phyloP scores from a whole-genome alignment of 805 yeast genomes.

The Debaryomyces prosopidis region DNA sequence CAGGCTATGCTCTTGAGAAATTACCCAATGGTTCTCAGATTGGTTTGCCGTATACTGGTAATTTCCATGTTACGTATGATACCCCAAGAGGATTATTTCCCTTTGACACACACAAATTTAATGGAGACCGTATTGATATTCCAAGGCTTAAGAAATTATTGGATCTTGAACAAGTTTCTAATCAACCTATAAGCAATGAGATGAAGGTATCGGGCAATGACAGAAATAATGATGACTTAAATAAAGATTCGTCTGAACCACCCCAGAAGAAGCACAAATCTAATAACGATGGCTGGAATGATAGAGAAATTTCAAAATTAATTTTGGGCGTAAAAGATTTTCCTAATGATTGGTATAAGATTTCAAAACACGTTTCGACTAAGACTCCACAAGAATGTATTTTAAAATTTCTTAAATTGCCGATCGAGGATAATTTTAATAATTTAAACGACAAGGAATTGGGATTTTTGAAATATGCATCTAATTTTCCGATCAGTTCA shows the following conservation, averaged over 20 bases:
- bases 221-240: conserved; percentile 1
- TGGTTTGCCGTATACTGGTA: conserved; percentile 72
- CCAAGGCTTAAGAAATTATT: conserved; percentile 32
- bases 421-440: conserved; percentile 75
- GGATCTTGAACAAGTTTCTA: conserved; percentile 10
- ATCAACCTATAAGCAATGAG: not conserved
- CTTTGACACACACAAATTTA: conserved; percentile 76
- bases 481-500: conserved; percentile 80
- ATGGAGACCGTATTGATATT: conserved; percentile 50
- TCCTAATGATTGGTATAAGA: conserved; percentile 77
- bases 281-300: conserved; percentile 57
- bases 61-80: conserved; percentile 74
- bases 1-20: conserved; percentile 57
- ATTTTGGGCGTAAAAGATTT: conserved; percentile 61
- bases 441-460: conserved; percentile 48
- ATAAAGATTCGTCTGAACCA: conserved; percentile 10
- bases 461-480: conserved; percentile 78
- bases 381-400: conserved; percentile 80
- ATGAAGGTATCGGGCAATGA: not conserved
- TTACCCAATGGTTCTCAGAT: conserved; percentile 42
- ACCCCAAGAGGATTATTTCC: conserved; percentile 93
- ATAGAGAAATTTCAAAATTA: conserved; percentile 59
- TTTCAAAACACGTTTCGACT: conserved; percentile 64
- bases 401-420: conserved; percentile 72
- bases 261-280: conserved; percentile 25